These are phyloP conservation scores for Rhytidiadelphus loreus DNA, from an alignment of 225 moss, liverwort and hornwort genomes.

Conservation along the genomic window DNA sequence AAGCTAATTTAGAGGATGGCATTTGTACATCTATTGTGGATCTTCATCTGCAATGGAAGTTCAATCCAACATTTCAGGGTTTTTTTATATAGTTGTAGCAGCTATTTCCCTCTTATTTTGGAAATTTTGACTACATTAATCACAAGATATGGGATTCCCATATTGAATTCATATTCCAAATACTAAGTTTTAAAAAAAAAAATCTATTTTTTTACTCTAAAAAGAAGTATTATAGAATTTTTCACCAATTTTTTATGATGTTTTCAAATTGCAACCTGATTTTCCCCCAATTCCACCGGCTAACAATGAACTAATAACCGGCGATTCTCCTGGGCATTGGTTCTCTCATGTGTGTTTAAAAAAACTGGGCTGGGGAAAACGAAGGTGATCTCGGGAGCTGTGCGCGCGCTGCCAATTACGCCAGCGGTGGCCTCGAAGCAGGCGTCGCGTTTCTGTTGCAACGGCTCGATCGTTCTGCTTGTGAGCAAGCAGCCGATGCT, in stretches of 20 bases:
- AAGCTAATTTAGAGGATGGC: neutral
- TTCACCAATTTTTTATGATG: no score
- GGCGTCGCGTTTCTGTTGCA: no score
- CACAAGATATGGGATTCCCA: no score
- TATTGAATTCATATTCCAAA: rapidly evolving
- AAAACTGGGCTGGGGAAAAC: neutral
- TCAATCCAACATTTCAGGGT: rapidly evolving
- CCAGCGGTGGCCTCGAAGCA: neutral
- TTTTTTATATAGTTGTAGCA: neutral
- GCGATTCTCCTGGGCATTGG: neutral
- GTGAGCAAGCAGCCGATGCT: neutral
- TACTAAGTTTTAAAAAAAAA: no score
- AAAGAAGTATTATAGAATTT: no score
- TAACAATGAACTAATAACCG: neutral
- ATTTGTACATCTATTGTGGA: neutral
- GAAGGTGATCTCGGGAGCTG: neutral
- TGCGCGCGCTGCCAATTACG: neutral
- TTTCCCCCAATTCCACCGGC: neutral
- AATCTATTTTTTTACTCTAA: no score
- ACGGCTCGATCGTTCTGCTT: no score
- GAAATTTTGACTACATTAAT: no score
- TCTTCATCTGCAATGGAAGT: neutral
- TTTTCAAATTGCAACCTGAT: neutral
- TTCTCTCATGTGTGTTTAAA: neutral
- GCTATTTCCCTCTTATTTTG: rapidly evolving